A percentile compares a stretch with the other conserved stretches of the same genome.
Evolutionary conservation across 2,329 filamentous ascomycete species (phyloP).

Genomic region (Ophiostoma sp.): DNA sequence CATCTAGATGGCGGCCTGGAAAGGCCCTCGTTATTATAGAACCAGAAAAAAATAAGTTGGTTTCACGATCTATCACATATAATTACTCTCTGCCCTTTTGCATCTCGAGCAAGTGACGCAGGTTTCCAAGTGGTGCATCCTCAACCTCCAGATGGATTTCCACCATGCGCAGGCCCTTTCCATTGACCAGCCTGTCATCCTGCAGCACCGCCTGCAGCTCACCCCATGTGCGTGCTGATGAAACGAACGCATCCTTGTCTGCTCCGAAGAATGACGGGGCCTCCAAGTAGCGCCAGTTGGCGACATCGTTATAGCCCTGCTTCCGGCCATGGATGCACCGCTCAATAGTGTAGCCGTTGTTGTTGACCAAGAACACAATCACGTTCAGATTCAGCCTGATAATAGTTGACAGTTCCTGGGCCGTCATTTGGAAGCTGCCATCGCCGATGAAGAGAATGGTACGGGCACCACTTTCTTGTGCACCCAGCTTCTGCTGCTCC

Average conservation of each 20-base stretch:
- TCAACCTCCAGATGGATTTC: constrained; percentile 11
- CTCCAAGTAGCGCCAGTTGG: constrained; percentile 14
- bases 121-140: constrained; percentile 5
- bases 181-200: constrained; percentile 1
- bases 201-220: neutral
- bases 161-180: constrained; percentile 10
- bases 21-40: neutral
- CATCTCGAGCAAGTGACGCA: neutral
- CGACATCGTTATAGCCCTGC: constrained; percentile 8
- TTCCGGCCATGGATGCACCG: constrained; percentile 12
- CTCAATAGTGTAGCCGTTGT: constrained; percentile 14
- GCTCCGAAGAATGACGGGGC: constrained; percentile 7
- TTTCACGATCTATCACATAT: neutral
- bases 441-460: constrained; percentile 13
- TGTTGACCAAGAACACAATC: constrained; percentile 11
- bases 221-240: constrained; percentile 12
- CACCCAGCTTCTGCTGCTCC: neutral
- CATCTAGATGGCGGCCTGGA: neutral
- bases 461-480: neutral
- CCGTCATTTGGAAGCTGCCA: constrained; percentile 13
- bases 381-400: neutral
- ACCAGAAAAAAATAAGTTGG: neutral
- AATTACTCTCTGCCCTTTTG: neutral
- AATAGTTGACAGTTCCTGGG: constrained; percentile 3
- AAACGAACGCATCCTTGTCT: neutral